Conservation (phyloP, 73 alveolate species). For the Urostyla sp. region DNA sequence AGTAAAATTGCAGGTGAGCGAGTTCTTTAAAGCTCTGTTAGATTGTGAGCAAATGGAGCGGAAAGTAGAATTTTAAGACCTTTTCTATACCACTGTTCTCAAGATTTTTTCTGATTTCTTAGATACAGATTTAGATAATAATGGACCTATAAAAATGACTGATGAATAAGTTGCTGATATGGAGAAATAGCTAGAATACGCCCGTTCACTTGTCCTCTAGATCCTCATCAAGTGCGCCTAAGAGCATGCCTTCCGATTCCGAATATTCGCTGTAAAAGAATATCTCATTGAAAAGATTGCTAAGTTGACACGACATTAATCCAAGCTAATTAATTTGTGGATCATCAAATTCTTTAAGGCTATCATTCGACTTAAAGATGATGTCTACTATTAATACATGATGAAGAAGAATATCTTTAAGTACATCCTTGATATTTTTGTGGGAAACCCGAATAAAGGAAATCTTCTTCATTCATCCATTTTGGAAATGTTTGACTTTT, state of each 20-base stretch:
- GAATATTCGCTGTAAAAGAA: conserved; percentile 44
- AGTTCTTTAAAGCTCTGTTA: conserved; percentile 54
- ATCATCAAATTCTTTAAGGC: conserved; percentile 55
- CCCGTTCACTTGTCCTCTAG: conserved; percentile 49
- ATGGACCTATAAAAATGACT: too few species aligned
- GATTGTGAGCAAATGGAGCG: conserved; percentile 52
- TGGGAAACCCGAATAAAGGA: conserved; percentile 50
- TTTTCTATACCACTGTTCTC: conserved; percentile 43
- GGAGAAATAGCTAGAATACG: conserved; percentile 29
- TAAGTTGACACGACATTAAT: not conserved
- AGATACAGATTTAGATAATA: conserved; percentile 8
- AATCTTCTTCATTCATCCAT: conserved; percentile 55
- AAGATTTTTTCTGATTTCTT: conserved; percentile 17
- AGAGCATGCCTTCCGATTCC: conserved; percentile 65
- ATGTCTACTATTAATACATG: conserved; percentile 32
- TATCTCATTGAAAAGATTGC: conserved; percentile 45
- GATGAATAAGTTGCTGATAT: conserved; percentile 6
- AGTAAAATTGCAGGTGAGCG: conserved; percentile 54
- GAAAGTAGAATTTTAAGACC: conserved; percentile 54
- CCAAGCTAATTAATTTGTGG: conserved; percentile 50
- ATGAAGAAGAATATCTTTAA: conserved; percentile 36
- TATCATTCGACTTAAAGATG: conserved; percentile 51
- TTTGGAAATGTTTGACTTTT: conserved; percentile 52
- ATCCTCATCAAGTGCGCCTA: conserved; percentile 53
- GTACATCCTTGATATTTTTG: conserved; percentile 33